phyloP scores from a whole-genome alignment of 495 filamentous ascomycete species.

The Collariella sp. region DNA sequence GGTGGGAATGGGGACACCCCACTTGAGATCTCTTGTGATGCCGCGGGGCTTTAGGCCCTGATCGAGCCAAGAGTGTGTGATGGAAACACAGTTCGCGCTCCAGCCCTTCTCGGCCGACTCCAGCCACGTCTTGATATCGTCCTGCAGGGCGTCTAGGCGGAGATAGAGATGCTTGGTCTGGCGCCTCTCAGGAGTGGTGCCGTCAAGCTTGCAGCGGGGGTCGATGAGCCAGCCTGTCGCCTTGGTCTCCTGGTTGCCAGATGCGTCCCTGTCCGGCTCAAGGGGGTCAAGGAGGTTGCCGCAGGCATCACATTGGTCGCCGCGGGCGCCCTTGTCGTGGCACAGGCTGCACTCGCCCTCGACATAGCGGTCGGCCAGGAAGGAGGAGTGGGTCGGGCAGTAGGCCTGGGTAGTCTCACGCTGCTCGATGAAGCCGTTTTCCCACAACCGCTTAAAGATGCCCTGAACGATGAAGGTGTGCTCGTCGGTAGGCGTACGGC shows the following conservation, averaged over 20 bases:
- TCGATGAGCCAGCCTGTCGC: slow-evolving; percentile 36
- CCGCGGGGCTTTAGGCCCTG: slow-evolving; percentile 74
- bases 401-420: slow-evolving; percentile 69
- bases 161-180: slow-evolving; percentile 62
- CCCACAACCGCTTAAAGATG: slow-evolving; percentile 68
- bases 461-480: slow-evolving; percentile 82
- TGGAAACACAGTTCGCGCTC: slow-evolving; percentile 65
- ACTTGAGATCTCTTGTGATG: slow-evolving; percentile 88
- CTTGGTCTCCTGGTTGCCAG: slow-evolving; percentile 18
- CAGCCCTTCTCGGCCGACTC: slow-evolving; percentile 47
- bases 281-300: slow-evolving; percentile 70
- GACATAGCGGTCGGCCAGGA: slow-evolving; percentile 88
- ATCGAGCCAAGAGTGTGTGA: slow-evolving; percentile 71
- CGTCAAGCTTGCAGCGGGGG: slow-evolving; percentile 72
- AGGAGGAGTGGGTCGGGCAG: slow-evolving; percentile 74
- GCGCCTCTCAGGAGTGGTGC: slow-evolving; percentile 61
- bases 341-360: slow-evolving; percentile 75
- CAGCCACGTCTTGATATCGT: slow-evolving; percentile 63
- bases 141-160: slow-evolving; percentile 68
- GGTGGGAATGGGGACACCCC: slow-evolving; percentile 53
- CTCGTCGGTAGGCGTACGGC: slow-evolving; percentile 67
- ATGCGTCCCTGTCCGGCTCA: slow-evolving; percentile 27
- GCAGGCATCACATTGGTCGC: slow-evolving; percentile 77
- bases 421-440: slow-evolving; percentile 77
- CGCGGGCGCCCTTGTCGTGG: slow-evolving; percentile 70